These are phyloP conservation scores for Amanita jacksonii DNA, from an alignment of 768 basidiomycete species.

Conservation along the genomic window DNA sequence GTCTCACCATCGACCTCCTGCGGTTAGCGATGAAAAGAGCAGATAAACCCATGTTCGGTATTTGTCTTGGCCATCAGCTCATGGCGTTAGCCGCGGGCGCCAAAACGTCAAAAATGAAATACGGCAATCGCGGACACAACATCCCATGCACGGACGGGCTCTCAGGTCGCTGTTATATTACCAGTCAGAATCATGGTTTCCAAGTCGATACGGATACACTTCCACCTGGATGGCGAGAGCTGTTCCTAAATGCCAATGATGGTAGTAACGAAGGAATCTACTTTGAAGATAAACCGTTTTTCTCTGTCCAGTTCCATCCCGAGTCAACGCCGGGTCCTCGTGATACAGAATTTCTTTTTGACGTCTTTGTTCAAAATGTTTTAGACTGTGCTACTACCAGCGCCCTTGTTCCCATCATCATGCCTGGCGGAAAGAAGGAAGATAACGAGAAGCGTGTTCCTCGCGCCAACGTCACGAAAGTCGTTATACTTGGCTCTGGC, in stretches of 20 bases:
- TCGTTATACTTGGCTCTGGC: conserved; percentile 94
- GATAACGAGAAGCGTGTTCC: conserved; percentile 72
- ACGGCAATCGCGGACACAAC: conserved; percentile 98
- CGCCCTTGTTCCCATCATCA: conserved; percentile 44
- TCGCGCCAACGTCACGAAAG: conserved; percentile 77
- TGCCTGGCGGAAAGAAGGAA: conserved; percentile 74
- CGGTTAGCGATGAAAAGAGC: conserved; percentile 57
- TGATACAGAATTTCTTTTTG: conserved; percentile 98
- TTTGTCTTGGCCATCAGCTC: conserved; percentile 96
- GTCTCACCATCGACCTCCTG: conserved; percentile 60
- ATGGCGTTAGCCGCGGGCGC: conserved; percentile 93
- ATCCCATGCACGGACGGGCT: conserved; percentile 94
- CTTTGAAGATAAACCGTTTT: conserved; percentile 87
- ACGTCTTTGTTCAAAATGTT: conserved; percentile 90
- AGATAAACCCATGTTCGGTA: conserved; percentile 90
- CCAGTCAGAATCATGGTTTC: conserved; percentile 97
- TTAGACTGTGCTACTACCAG: conserved; percentile 58
- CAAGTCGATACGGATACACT: conserved; percentile 81
- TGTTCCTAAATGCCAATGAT: conserved; percentile 96
- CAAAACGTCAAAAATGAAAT: conserved; percentile 97
- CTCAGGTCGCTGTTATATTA: conserved; percentile 97
- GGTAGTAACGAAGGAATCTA: conserved; percentile 97
- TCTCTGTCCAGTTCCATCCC: conserved; percentile 99
- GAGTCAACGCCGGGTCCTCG: conserved; percentile 95
- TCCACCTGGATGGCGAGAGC: conserved; percentile 80